Percentiles rank a stretch among this genome's conserved stretches.
These are phyloP conservation scores for Gyrodon lividus DNA, from an alignment of 768 basidiomycete genomes.

Conservation along the genomic window DNA sequence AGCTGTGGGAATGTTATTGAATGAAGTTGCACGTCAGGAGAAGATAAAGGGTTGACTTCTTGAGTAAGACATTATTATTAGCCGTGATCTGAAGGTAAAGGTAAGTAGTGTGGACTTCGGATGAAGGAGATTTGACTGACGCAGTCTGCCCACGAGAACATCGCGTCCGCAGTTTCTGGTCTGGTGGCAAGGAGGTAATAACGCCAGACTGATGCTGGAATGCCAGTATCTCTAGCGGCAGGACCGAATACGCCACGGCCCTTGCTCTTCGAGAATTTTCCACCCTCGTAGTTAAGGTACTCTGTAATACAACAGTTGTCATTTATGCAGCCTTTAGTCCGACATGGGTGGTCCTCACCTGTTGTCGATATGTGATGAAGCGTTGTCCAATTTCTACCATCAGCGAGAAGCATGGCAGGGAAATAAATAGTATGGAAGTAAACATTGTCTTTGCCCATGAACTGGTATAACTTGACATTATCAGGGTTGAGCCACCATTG, in stretches of 20 bases:
- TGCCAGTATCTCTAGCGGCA: constrained; percentile 88
- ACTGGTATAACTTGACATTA: constrained; percentile 90
- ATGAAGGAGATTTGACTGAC: constrained; percentile 42
- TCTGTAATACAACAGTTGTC: constrained; percentile 46
- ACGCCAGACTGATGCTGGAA: constrained; percentile 93
- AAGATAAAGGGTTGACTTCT: constrained; percentile 59
- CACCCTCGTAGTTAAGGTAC: constrained; percentile 96
- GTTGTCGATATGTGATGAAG: constrained; percentile 94
- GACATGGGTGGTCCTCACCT: constrained; percentile 46
- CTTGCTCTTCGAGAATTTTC: constrained; percentile 97
- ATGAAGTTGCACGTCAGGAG: background rate
- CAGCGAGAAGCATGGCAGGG: constrained; percentile 86
- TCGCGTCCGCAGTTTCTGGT: constrained; percentile 91
- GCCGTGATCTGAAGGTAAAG: constrained; percentile 62
- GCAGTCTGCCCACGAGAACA: constrained; percentile 96
- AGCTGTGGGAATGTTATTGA: constrained; percentile 42
- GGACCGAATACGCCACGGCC: constrained; percentile 98
- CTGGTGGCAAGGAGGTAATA: constrained; percentile 92
- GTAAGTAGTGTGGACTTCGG: background rate
- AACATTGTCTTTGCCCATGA: constrained; percentile 99
- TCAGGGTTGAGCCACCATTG: constrained; percentile 95
- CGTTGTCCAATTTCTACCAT: constrained; percentile 90
- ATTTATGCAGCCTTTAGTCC: background rate
- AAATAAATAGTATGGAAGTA: constrained; percentile 98
- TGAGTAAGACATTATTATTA: constrained; percentile 90